Percentiles rank a stretch among this genome's conserved stretches.
phyloP scores from a whole-genome alignment of 2,329 filamentous ascomycete genomes.

The Plectosphaerella cucumerina region DNA sequence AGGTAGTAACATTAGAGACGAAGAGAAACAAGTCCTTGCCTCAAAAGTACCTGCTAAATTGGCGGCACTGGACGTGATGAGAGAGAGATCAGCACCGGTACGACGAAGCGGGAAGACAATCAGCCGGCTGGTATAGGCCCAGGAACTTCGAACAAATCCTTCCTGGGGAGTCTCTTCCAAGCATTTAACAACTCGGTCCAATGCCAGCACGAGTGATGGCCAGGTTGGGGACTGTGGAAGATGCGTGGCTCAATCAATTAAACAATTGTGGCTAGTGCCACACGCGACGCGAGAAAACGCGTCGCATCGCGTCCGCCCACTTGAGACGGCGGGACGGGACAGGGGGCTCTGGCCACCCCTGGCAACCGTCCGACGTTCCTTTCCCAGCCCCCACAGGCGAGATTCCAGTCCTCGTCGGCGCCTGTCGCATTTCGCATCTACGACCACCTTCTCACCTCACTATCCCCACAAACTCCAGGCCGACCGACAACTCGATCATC shows the following conservation, averaged over 20 bases:
- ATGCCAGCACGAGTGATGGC: too few relatives aligned
- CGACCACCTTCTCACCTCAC: slow-evolving; percentile 2
- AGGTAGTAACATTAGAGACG: too few relatives aligned
- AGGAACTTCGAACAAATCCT: too few relatives aligned
- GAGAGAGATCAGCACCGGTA: too few relatives aligned
- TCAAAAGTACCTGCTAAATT: too few relatives aligned
- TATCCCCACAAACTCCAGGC: neutral
- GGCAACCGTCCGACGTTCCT: slow-evolving; percentile 10
- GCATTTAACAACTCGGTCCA: too few relatives aligned
- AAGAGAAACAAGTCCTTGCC: too few relatives aligned
- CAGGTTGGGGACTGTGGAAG: too few relatives aligned
- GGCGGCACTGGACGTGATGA: too few relatives aligned
- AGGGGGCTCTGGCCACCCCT: slow-evolving; percentile 11
- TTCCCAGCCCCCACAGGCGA: slow-evolving; percentile 17
- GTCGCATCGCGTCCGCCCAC: slow-evolving; percentile 12
- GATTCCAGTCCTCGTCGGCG: neutral
- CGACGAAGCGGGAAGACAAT: too few relatives aligned
- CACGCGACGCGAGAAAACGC: slow-evolving; percentile 17
- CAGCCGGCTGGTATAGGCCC: too few relatives aligned
- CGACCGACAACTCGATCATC: neutral
- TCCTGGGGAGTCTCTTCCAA: too few relatives aligned
- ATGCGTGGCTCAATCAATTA: slow-evolving; percentile 11
- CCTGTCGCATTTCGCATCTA: slow-evolving; percentile 16
- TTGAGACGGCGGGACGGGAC: slow-evolving; percentile 3
- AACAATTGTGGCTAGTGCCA: slow-evolving; percentile 3